These are phyloP conservation scores for Yamadazyma atmosphaerica DNA, from an alignment of 1,139 yeast genomes.

Conservation along the genomic window DNA sequence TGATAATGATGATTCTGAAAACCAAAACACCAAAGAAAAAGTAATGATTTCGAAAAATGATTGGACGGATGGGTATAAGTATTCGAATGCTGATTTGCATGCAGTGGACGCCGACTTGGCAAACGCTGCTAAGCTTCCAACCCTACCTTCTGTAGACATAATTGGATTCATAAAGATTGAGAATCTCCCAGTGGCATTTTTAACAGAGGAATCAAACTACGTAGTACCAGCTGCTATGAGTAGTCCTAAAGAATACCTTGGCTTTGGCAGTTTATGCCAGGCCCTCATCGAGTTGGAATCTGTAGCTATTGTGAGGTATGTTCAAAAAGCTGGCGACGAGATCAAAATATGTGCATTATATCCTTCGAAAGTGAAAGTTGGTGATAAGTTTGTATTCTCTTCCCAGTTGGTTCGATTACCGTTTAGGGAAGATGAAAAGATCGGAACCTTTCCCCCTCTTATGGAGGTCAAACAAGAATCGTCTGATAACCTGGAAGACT, in stretches of 20 bases:
- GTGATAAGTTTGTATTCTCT: conserved; percentile 22
- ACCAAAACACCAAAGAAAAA: conserved; percentile 22
- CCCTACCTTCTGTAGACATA: conserved; percentile 57
- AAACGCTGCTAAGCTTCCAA: conserved; percentile 40
- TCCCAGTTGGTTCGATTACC: conserved; percentile 58
- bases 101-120: conserved; percentile 42
- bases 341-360: conserved; percentile 58
- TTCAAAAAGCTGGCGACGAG: conserved; percentile 46
- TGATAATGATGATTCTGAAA: conserved; percentile 20
- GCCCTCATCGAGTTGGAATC: conserved; percentile 49
- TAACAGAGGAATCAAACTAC: conserved; percentile 58
- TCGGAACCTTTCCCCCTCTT: conserved; percentile 61
- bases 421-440: conserved; percentile 73
- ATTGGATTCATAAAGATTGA: conserved; percentile 55
- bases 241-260: conserved; percentile 34
- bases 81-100: conserved; percentile 55
- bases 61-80: conserved; percentile 58
- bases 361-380: conserved; percentile 40
- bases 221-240: conserved; percentile 48
- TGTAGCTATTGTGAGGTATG: conserved; percentile 65
- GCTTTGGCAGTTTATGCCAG: conserved; percentile 55
- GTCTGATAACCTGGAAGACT: conserved; percentile 7
- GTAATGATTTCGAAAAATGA: conserved; percentile 19
- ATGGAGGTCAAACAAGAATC: conserved; percentile 28
- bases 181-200: conserved; percentile 56